Percentiles rank a stretch among this genome's conserved stretches.
Conservation (phyloP, 2,329 filamentous ascomycete genomes). For the Penicillium concentricum region DNA sequence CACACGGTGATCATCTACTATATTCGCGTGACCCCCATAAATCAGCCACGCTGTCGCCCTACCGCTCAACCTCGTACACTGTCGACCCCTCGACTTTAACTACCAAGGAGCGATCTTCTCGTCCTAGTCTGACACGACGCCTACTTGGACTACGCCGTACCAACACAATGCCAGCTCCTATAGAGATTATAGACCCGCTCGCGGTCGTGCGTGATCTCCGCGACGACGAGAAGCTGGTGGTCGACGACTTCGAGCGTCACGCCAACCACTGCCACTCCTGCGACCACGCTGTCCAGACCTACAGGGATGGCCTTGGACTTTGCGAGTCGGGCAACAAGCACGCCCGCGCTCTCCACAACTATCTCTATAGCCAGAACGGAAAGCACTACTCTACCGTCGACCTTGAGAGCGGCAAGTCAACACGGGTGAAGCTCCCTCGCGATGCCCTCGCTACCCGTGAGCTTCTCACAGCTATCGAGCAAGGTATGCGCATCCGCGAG, state of each 20-base stretch:
- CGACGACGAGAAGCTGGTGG: constrained; percentile 39
- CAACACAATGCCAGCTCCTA: constrained; percentile 32
- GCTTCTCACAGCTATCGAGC: constrained; percentile 45
- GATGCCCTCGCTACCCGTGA: constrained; percentile 35
- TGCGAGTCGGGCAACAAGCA: constrained; percentile 38
- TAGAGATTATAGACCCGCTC: constrained; percentile 26
- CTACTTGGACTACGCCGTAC: constrained; percentile 23
- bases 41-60: constrained; percentile 33
- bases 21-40: constrained; percentile 14
- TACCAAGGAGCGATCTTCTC: constrained; percentile 21
- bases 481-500: constrained; percentile 35
- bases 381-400: constrained; percentile 45
- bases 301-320: constrained; percentile 26
- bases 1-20: constrained; percentile 11
- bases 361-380: constrained; percentile 38
- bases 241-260: constrained; percentile 39
- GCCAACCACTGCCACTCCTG: constrained; percentile 37
- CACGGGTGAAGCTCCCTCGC: constrained; percentile 45
- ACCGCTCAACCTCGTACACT: constrained; percentile 24
- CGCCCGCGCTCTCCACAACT: constrained; percentile 36
- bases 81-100: constrained; percentile 21
- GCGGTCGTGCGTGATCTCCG: constrained; percentile 35
- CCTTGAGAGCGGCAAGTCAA: constrained; percentile 37
- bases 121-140: constrained; percentile 11
- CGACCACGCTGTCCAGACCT: constrained; percentile 27